Conservation (phyloP, 495 filamentous ascomycete species). For the Recurvomyces mirabilis region DNA sequence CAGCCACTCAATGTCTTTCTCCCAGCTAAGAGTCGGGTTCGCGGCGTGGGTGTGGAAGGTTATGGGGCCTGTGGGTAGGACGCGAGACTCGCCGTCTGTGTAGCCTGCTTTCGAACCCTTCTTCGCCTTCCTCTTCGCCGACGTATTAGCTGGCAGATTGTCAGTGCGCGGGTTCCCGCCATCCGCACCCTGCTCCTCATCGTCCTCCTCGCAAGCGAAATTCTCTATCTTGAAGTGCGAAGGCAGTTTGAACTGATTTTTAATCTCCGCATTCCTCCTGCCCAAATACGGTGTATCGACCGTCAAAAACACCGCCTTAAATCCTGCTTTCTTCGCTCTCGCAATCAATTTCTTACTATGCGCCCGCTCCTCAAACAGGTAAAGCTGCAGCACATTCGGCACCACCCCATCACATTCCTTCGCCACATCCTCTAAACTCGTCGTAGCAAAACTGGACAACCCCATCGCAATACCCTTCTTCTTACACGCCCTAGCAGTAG, state of each 20-base stretch:
- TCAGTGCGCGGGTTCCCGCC: constrained; percentile 5
- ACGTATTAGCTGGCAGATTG: background rate
- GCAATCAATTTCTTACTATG: constrained; percentile 36
- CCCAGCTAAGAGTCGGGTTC: constrained; percentile 32
- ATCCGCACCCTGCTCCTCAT: no score
- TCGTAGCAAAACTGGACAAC: constrained; percentile 19
- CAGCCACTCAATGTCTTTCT: constrained; percentile 30
- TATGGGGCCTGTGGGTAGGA: constrained; percentile 25
- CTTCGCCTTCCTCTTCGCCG: constrained; percentile 9
- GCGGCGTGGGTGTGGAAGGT: constrained; percentile 30
- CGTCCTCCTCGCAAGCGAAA: constrained; percentile 23
- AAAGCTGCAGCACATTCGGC: constrained; percentile 23
- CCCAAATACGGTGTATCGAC: constrained; percentile 32
- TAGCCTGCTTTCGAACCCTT: constrained; percentile 16
- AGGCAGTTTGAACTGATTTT: constrained; percentile 37
- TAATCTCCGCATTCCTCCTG: constrained; percentile 34
- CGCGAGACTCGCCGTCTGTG: constrained; percentile 22
- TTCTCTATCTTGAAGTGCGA: constrained; percentile 28
- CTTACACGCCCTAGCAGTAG: constrained; percentile 20
- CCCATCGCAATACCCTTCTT: constrained; percentile 20
- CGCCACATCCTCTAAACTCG: constrained; percentile 23
- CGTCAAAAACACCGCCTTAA: constrained; percentile 30
- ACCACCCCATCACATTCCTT: constrained; percentile 5
- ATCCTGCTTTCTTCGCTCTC: constrained; percentile 32
- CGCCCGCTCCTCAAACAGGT: constrained; percentile 23